Evolutionary conservation across 2,329 filamentous ascomycete genomes (phyloP).

Genomic region (Ciborinia camelliae): DNA sequence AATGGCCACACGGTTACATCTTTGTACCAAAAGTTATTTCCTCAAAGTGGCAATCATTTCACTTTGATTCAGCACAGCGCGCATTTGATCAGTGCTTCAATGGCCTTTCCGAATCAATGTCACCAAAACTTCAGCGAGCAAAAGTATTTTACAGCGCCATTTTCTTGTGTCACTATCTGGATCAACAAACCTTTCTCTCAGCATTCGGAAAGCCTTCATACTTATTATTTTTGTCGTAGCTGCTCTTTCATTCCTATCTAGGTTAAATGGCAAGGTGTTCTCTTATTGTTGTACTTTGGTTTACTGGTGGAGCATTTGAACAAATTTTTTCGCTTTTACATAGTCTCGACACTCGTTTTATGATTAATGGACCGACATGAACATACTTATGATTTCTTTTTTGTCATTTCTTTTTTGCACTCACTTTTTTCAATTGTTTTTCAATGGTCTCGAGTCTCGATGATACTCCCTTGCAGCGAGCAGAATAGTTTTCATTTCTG

Average conservation of each 20-base stretch:
- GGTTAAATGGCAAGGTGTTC: slow-evolving; percentile 2
- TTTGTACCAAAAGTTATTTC: background rate
- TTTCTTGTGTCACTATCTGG: slow-evolving; percentile 1
- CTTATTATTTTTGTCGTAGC: slow-evolving; percentile 4
- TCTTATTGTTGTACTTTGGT: slow-evolving; percentile 7
- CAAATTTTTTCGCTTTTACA: slow-evolving; percentile 1
- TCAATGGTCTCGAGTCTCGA: slow-evolving; percentile 1
- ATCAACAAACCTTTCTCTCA: background rate
- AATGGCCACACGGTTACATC: slow-evolving; percentile 1
- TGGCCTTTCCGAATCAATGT: background rate
- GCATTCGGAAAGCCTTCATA: slow-evolving; percentile 4
- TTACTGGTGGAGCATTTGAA: slow-evolving; percentile 3
- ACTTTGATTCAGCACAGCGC: background rate
- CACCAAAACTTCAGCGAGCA: background rate
- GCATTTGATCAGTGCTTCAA: background rate
- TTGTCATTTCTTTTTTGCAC: background rate
- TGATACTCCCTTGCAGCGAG: slow-evolving; percentile 14
- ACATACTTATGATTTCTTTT: slow-evolving; percentile 16
- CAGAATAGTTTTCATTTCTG: background rate
- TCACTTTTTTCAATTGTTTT: slow-evolving; percentile 7
- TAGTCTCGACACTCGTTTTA: slow-evolving; percentile 7
- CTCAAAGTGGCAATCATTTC: background rate
- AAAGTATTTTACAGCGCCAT: slow-evolving; percentile 8
- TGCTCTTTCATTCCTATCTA: background rate
- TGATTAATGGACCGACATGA: slow-evolving; percentile 13